Conservation (phyloP, 306 rosid genomes). For the Mucuna pruriens region DNA sequence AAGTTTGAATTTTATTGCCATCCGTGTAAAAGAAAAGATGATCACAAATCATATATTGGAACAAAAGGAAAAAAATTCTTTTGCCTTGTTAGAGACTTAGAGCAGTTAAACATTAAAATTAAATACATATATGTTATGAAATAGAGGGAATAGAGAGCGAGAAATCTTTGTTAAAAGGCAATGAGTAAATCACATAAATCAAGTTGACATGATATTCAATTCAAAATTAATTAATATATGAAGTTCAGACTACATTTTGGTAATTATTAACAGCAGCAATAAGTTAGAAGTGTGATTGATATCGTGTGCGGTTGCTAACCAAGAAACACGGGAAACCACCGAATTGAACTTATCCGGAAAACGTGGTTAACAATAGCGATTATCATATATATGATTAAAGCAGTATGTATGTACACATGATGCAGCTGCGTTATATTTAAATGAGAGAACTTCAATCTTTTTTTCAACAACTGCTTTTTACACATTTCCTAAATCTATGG, state of each 20-base stretch:
- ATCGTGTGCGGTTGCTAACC: slow-evolving; percentile 14
- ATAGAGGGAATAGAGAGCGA: too few species aligned
- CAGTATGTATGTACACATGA: slow-evolving; percentile 23
- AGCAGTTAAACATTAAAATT: background rate
- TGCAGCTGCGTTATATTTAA: background rate
- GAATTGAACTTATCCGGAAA: slow-evolving; percentile 29
- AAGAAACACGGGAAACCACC: background rate
- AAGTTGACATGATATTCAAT: too few species aligned
- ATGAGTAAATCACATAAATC: too few species aligned
- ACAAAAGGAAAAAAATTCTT: background rate
- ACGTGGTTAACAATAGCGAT: background rate
- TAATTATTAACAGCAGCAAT: too few species aligned
- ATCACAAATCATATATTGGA: background rate
- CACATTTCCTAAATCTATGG: background rate
- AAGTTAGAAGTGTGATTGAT: background rate
- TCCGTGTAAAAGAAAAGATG: background rate
- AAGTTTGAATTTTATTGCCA: background rate
- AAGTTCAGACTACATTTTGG: too few species aligned
- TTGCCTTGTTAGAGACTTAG: background rate
- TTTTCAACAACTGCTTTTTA: slow-evolving; percentile 13
- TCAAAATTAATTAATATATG: too few species aligned
- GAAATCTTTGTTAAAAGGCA: too few species aligned
- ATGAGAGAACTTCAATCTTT: background rate
- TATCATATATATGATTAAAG: background rate
- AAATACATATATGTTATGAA: background rate